Percentiles rank a stretch among this genome's conserved stretches.
phyloP scores from a whole-genome alignment of 495 filamentous ascomycete species.

The Tuber microsphaerosporum region DNA sequence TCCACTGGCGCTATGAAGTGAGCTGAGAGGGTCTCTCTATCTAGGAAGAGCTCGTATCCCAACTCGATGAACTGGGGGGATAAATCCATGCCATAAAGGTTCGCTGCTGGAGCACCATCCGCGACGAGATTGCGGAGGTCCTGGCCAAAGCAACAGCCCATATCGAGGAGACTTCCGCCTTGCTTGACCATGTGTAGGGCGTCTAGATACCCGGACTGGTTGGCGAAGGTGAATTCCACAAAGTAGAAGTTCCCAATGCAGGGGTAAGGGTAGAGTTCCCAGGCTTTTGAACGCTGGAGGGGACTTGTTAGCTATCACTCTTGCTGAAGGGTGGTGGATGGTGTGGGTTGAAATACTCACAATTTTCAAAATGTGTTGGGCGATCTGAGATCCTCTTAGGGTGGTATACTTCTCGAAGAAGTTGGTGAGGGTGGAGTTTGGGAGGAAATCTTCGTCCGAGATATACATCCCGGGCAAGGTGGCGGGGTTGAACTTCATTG shows the following conservation, averaged over 20 bases:
- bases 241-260: conserved; percentile 46
- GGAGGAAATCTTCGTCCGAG: background rate
- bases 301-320: background rate
- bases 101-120: conserved; percentile 45
- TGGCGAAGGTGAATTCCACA: conserved; percentile 43
- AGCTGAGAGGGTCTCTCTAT: conserved; percentile 45
- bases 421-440: background rate
- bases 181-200: conserved; percentile 21
- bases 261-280: conserved; percentile 43
- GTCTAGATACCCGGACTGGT: conserved; percentile 31
- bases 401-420: background rate
- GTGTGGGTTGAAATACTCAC: background rate
- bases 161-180: conserved; percentile 45
- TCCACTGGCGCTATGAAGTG: conserved; percentile 49
- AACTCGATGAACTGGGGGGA: conserved; percentile 48
- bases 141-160: conserved; percentile 51
- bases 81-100: conserved; percentile 50
- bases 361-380: too few relatives aligned
- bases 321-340: background rate
- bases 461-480: background rate
- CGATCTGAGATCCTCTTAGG: too few relatives aligned
- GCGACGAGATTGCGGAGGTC: conserved; percentile 48
- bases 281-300: conserved; percentile 44
- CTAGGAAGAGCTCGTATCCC: conserved; percentile 50
- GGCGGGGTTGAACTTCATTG: background rate